Conservation (phyloP, 495 filamentous ascomycete genomes). For the Trichoderma gamsii region DNA sequence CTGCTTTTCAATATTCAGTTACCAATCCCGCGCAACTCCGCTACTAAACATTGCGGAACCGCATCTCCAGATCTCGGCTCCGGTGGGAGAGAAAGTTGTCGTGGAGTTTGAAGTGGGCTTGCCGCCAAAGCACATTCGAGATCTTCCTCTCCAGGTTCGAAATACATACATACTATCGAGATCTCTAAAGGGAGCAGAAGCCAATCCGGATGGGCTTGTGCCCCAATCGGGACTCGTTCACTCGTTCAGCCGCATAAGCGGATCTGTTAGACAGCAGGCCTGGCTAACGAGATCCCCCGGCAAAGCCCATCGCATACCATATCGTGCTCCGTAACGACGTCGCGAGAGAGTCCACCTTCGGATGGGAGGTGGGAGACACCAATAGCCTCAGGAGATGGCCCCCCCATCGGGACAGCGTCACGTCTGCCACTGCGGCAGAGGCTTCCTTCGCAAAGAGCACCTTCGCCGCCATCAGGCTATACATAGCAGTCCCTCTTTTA, state of each 20-base stretch:
- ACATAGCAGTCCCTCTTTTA: constrained; percentile 19
- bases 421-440: constrained; percentile 25
- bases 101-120: too few relatives aligned
- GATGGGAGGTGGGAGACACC: background rate
- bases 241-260: too few relatives aligned
- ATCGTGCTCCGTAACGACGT: background rate
- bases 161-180: too few relatives aligned
- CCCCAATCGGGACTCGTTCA: too few relatives aligned
- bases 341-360: background rate
- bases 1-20: background rate
- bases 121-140: too few relatives aligned
- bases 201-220: too few relatives aligned
- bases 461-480: constrained; percentile 26
- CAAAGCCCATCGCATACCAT: background rate
- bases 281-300: background rate
- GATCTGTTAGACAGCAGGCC: background rate
- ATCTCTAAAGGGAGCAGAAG: too few relatives aligned
- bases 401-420: constrained; percentile 16
- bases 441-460: constrained; percentile 29
- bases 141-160: too few relatives aligned
- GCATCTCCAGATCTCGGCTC: background rate
- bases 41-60: background rate
- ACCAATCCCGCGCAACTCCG: background rate
- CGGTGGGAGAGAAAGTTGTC: background rate
- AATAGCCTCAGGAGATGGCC: background rate